Evolutionary conservation across 257 asterid genomes (phyloP).

Genomic region (Lithospermum erythrorhizon): DNA sequence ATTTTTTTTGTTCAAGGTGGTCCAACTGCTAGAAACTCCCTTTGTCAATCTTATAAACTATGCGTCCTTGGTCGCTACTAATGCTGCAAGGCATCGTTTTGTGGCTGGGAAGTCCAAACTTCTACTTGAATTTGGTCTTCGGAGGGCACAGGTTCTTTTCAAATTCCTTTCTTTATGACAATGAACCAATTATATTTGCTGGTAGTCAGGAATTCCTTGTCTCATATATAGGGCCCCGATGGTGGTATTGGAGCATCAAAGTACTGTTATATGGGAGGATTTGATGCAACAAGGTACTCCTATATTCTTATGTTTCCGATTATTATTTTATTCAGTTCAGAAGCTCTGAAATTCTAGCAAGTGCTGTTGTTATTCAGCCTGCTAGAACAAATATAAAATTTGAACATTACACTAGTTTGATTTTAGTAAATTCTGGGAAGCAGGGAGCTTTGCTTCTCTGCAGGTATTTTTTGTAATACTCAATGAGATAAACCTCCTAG

Average conservation of each 20-base stretch:
- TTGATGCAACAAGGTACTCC: conserved; percentile 89
- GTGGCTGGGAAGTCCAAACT: conserved; percentile 94
- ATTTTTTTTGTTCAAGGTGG: conserved; percentile 52
- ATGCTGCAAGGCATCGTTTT: conserved; percentile 98
- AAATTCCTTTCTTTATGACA: conserved; percentile 1
- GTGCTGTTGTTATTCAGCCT: neutral
- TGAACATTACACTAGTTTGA: neutral
- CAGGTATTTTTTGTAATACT: neutral
- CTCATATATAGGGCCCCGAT: conserved; percentile 84
- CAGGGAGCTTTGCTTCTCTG: neutral
- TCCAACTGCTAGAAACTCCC: conserved; percentile 93
- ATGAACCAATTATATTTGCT: neutral
- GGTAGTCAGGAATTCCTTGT: neutral
- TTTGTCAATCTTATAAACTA: conserved; percentile 78
- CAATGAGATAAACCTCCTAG: too few relatives aligned
- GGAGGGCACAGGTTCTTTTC: conserved; percentile 82
- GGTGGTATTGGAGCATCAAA: conserved; percentile 96
- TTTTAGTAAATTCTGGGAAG: neutral
- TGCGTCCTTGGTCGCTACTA: conserved; percentile 92
- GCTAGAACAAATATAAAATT: too few relatives aligned
- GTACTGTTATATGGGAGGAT: conserved; percentile 97
- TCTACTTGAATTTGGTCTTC: conserved; percentile 92
- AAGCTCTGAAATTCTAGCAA: neutral
- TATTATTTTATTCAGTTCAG: neutral
- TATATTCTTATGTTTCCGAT: neutral